Percentiles rank a stretch among this genome's conserved stretches.
These are phyloP conservation scores for Boletus tylopilopsis DNA, from an alignment of 768 basidiomycete genomes.

Conservation along the genomic window DNA sequence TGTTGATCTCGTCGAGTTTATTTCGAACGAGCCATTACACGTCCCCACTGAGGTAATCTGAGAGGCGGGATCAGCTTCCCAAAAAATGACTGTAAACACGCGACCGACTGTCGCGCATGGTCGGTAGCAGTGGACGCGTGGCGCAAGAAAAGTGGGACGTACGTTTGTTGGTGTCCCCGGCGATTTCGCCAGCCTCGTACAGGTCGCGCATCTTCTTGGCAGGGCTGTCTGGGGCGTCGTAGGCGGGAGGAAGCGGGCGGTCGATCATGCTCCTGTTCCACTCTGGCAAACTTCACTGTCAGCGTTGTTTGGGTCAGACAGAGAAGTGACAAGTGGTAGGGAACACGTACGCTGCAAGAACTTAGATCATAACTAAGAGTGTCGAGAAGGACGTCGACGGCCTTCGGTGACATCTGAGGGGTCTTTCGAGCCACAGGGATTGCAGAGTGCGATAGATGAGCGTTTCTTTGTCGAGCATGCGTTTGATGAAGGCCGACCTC, in stretches of 20 bases:
- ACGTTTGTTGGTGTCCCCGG: slow-evolving; percentile 13
- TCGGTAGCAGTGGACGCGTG: neutral
- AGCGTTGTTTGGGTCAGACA: neutral
- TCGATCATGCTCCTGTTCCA: slow-evolving; percentile 11
- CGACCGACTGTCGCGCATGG: slow-evolving; percentile 8
- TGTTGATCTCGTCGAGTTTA: slow-evolving; percentile 17
- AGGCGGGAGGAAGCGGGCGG: slow-evolving; percentile 12
- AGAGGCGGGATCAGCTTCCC: slow-evolving; percentile 17
- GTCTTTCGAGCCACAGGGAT: slow-evolving; percentile 70
- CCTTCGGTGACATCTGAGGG: slow-evolving; percentile 48
- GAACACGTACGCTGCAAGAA: slow-evolving; percentile 60
- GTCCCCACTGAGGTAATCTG: slow-evolving; percentile 23
- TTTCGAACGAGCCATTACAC: slow-evolving; percentile 11
- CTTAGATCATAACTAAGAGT: slow-evolving; percentile 63
- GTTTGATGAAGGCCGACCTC: slow-evolving; percentile 59
- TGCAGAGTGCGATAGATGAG: slow-evolving; percentile 72
- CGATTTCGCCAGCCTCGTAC: neutral
- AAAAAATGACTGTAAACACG: slow-evolving; percentile 13
- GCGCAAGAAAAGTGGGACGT: too few relatives aligned
- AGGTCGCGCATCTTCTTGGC: slow-evolving; percentile 11
- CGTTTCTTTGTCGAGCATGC: slow-evolving; percentile 79
- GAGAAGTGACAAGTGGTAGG: neutral
- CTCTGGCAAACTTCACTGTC: slow-evolving; percentile 88
- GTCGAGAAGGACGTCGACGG: slow-evolving; percentile 64
- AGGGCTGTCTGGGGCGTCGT: slow-evolving; percentile 14